Evolutionary conservation across 345 rosid species (phyloP).

Genomic region (Eucalyptus microcorys): DNA sequence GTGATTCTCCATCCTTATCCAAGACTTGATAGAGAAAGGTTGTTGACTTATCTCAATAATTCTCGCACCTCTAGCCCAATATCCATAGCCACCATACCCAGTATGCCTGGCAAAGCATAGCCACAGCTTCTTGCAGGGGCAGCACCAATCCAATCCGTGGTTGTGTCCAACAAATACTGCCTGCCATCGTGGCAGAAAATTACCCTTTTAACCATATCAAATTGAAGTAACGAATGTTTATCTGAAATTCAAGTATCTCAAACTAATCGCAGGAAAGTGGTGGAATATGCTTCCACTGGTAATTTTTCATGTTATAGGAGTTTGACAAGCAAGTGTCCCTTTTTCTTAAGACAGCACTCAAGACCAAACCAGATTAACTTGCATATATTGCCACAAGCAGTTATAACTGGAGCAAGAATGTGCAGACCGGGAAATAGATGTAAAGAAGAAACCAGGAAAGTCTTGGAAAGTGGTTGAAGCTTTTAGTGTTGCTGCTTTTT

Average conservation of each 20-base stretch:
- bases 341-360: background rate
- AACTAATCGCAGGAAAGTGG: background rate
- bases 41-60: constrained; percentile 51
- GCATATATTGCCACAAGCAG: background rate
- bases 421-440: background rate
- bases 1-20: constrained; percentile 93
- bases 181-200: constrained; percentile 16
- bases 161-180: constrained; percentile 88
- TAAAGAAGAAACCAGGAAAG: background rate
- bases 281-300: background rate
- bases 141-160: constrained; percentile 96
- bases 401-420: background rate
- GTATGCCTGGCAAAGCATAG: constrained; percentile 93
- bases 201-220: background rate
- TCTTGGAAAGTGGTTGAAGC: background rate
- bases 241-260: background rate
- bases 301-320: background rate
- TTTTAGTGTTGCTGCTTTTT: background rate
- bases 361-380: background rate
- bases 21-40: constrained; percentile 57
- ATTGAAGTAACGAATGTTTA: background rate
- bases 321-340: background rate
- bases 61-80: constrained; percentile 81
- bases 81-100: constrained; percentile 82
- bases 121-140: constrained; percentile 69